Evolutionary conservation across 148 eudicot species (phyloP).

Genomic region (Simmondsia chinensis): DNA sequence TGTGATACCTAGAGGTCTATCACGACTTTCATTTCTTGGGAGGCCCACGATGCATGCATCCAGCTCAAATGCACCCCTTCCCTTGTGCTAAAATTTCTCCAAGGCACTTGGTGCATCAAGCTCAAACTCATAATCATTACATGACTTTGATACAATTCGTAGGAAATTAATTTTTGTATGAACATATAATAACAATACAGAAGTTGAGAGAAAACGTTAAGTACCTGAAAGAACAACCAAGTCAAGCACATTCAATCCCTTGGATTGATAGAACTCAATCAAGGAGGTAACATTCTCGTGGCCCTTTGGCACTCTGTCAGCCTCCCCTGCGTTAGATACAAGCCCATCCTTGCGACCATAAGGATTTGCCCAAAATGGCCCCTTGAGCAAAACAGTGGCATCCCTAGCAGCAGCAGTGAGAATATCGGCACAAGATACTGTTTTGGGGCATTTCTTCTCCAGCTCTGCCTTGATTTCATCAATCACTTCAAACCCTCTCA

Average conservation of each 20-base stretch:
- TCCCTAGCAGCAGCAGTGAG: constrained; percentile 70
- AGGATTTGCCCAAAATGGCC: constrained; percentile 59
- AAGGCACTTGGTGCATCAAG: no score
- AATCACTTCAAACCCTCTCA: constrained; percentile 65
- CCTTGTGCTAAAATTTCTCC: no score
- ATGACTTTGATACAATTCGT: no score
- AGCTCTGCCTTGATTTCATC: constrained; percentile 49
- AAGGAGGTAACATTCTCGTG: constrained; percentile 46
- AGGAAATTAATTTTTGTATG: not conserved
- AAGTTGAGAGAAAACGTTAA: not conserved
- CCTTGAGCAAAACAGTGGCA: constrained; percentile 51
- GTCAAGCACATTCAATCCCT: constrained; percentile 49
- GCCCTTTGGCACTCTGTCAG: constrained; percentile 40
- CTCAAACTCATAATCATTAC: no score
- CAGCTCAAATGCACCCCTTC: no score
- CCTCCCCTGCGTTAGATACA: constrained; percentile 42
- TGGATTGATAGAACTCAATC: constrained; percentile 60
- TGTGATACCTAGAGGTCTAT: no score
- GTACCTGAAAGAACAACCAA: constrained; percentile 72
- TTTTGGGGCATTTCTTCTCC: constrained; percentile 51
- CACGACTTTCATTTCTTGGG: no score
- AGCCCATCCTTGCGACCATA: constrained; percentile 69
- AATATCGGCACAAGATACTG: constrained; percentile 78
- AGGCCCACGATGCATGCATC: no score
- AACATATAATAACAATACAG: not conserved